Evolutionary conservation across 2,329 filamentous ascomycete species (phyloP).

Genomic region (Colletotrichum trifolii): DNA sequence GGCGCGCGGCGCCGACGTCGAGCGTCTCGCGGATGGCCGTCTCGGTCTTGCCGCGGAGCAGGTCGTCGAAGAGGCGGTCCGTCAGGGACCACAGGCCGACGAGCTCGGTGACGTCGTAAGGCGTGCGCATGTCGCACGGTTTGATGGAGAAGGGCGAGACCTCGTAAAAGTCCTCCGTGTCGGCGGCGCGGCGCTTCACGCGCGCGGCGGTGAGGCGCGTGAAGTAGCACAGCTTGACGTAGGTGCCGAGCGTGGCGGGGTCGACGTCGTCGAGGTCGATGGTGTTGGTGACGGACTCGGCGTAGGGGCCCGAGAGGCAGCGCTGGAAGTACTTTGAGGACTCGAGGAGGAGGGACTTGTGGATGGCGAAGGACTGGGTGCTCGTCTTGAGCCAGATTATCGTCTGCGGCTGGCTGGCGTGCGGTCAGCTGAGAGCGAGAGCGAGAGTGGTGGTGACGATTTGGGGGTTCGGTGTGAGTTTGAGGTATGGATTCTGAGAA

Average conservation of each 20-base stretch:
- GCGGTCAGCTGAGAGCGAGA: not conserved
- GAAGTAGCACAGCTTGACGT: conserved; percentile 35
- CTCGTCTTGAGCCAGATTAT: conserved; percentile 32
- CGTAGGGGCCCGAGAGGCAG: conserved; percentile 28
- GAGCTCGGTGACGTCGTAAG: conserved; percentile 29
- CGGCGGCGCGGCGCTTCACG: conserved; percentile 28
- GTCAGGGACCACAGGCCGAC: conserved; percentile 31
- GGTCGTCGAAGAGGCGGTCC: conserved; percentile 32
- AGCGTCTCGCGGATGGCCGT: conserved; percentile 33
- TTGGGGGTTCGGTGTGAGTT: not conserved
- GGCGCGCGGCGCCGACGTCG: conserved; percentile 14
- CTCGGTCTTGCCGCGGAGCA: conserved; percentile 23
- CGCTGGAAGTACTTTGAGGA: conserved; percentile 34
- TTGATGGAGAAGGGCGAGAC: conserved; percentile 32
- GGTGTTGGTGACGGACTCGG: conserved; percentile 27
- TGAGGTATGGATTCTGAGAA: not conserved
- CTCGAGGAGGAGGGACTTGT: conserved; percentile 30
- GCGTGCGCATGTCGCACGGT: conserved; percentile 31
- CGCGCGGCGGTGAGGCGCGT: conserved; percentile 28
- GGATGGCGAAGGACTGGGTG: conserved; percentile 27
- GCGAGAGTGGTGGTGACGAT: not conserved
- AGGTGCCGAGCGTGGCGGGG: conserved; percentile 26
- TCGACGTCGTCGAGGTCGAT: conserved; percentile 30
- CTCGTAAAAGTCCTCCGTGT: conserved; percentile 27
- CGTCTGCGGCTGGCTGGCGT: conserved; percentile 29